These are phyloP conservation scores for Fusarium sororula DNA, from an alignment of 2,329 filamentous ascomycete species.

Conservation along the genomic window DNA sequence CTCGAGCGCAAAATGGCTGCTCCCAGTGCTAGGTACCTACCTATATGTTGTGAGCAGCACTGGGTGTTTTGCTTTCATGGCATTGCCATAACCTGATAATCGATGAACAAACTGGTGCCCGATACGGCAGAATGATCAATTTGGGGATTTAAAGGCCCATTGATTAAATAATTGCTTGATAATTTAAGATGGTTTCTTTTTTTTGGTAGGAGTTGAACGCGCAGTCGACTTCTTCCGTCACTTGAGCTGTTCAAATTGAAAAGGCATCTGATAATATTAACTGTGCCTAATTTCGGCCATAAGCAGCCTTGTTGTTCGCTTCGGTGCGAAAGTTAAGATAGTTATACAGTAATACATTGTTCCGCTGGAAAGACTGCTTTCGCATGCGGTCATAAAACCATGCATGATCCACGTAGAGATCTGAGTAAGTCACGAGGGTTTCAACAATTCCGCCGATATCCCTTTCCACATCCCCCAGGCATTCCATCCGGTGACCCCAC, in stretches of 20 bases:
- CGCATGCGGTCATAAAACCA: slow-evolving; percentile 27
- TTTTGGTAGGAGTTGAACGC: neutral
- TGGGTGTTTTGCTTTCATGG: neutral
- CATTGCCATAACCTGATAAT: neutral
- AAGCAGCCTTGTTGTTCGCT: slow-evolving; percentile 15
- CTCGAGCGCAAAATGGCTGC: neutral
- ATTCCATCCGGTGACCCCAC: slow-evolving; percentile 2
- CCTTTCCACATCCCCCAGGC: slow-evolving; percentile 5
- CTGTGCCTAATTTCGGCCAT: slow-evolving; percentile 10
- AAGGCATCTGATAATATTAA: neutral
- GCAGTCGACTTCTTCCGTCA: neutral
- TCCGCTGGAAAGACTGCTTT: slow-evolving; percentile 20
- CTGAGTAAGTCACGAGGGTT: slow-evolving; percentile 38
- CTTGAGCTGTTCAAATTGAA: neutral
- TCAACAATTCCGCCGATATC: slow-evolving; percentile 37
- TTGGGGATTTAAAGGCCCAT: neutral
- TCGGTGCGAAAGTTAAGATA: slow-evolving; percentile 26
- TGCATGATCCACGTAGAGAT: slow-evolving; percentile 38
- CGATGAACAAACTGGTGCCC: slow-evolving; percentile 17
- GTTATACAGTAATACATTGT: slow-evolving; percentile 47
- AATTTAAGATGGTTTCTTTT: neutral
- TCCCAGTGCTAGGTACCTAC: neutral
- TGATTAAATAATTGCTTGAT: slow-evolving; percentile 2
- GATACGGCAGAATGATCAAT: neutral
- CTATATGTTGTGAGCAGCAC: neutral